phyloP scores from a whole-genome alignment of 2,329 filamentous ascomycete genomes.

The Nemania serpens region DNA sequence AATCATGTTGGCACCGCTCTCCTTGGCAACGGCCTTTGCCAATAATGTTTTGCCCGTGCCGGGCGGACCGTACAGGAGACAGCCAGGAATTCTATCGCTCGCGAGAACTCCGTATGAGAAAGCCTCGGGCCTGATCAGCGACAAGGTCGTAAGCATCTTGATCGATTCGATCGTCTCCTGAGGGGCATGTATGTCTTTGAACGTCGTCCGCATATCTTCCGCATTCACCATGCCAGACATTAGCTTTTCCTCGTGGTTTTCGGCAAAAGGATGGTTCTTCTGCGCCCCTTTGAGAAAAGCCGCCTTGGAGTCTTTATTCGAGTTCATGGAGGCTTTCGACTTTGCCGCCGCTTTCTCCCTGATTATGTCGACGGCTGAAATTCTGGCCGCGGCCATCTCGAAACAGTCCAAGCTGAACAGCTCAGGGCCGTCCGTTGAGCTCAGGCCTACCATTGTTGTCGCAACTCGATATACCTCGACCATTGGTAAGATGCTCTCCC shows the following conservation, averaged over 20 bases:
- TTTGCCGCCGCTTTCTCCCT: constrained; percentile 23
- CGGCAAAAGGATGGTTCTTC: constrained; percentile 54
- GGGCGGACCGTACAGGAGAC: constrained; percentile 85
- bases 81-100: constrained; percentile 86
- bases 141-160: constrained; percentile 86
- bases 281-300: constrained; percentile 30
- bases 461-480: constrained; percentile 38
- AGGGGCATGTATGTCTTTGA: constrained; percentile 83
- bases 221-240: constrained; percentile 82
- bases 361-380: constrained; percentile 32
- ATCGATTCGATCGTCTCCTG: constrained; percentile 83
- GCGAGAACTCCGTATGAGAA: constrained; percentile 94
- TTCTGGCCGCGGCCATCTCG: constrained; percentile 25
- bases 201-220: constrained; percentile 82
- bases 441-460: constrained; percentile 36
- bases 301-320: constrained; percentile 25
- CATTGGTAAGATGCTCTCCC: constrained; percentile 30
- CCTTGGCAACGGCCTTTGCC: constrained; percentile 70
- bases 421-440: constrained; percentile 19
- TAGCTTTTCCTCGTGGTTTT: constrained; percentile 81
- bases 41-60: constrained; percentile 76
- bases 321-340: not conserved
- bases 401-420: constrained; percentile 27
- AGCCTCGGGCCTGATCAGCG: constrained; percentile 86
- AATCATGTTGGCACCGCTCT: constrained; percentile 73